Conservation (phyloP, 1,284 basidiomycete genomes). For the Puccinia coronata region DNA sequence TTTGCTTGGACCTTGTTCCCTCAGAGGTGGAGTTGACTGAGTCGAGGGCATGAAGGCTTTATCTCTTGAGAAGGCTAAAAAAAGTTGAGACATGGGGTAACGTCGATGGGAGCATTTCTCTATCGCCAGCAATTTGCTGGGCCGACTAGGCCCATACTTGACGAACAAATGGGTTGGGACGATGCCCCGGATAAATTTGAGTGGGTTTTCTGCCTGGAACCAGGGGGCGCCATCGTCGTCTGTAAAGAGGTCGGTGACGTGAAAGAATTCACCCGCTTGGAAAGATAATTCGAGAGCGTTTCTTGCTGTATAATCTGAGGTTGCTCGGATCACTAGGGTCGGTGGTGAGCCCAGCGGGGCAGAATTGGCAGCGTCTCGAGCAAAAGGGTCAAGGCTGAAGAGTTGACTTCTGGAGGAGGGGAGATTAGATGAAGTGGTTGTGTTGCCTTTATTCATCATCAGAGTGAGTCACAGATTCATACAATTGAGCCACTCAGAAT, state of each 20-base stretch:
- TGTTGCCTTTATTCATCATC: background rate
- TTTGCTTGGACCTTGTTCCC: background rate
- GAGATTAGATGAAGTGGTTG: background rate
- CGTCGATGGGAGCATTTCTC: background rate
- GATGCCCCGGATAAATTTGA: background rate
- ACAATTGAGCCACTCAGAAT: background rate
- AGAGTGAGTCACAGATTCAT: background rate
- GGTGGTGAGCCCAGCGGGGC: background rate
- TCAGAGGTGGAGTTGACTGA: background rate
- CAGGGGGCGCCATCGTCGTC: slow-evolving; percentile 1
- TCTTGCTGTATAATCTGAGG: background rate
- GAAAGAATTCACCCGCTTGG: slow-evolving; percentile 24
- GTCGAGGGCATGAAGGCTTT: background rate
- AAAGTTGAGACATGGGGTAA: background rate
- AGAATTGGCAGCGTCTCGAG: slow-evolving; percentile 8
- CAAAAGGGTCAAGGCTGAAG: background rate
- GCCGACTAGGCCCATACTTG: slow-evolving; percentile 10
- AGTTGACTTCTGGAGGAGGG: background rate
- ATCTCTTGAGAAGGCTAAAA: background rate
- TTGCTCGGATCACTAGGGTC: slow-evolving; percentile 22
- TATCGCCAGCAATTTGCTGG: background rate
- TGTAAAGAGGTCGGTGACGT: slow-evolving; percentile 9
- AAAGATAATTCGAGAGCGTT: background rate
- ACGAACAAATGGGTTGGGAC: background rate
- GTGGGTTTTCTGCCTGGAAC: slow-evolving; percentile 33